Evolutionary conservation across 2,329 filamentous ascomycete genomes (phyloP).

Genomic region (Ilyonectria sp.): DNA sequence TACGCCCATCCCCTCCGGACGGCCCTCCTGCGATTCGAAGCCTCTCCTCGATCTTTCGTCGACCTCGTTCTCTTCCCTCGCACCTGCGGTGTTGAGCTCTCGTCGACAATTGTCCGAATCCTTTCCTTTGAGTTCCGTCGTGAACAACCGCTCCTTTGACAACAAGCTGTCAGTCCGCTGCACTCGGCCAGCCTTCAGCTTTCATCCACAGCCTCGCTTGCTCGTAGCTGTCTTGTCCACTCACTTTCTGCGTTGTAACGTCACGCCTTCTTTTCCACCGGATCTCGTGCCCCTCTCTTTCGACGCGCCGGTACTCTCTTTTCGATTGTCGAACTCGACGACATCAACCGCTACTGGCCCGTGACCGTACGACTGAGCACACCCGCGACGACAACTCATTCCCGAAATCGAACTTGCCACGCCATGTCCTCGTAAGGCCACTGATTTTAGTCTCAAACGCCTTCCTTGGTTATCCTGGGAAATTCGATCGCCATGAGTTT

Average conservation of each 20-base stretch:
- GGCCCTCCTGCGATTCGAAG: neutral
- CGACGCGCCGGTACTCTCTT: slow-evolving; percentile 17
- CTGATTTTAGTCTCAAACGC: slow-evolving; percentile 34
- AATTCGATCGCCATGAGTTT: slow-evolving; percentile 72
- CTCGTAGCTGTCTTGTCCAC: slow-evolving; percentile 37
- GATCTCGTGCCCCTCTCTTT: slow-evolving; percentile 21
- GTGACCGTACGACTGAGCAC: slow-evolving; percentile 13
- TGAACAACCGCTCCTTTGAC: slow-evolving; percentile 43
- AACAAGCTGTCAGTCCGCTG: slow-evolving; percentile 38
- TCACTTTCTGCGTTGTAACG: slow-evolving; percentile 27
- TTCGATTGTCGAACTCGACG: slow-evolving; percentile 27
- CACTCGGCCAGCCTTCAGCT: slow-evolving; percentile 44
- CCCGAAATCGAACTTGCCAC: slow-evolving; percentile 32
- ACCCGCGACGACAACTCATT: slow-evolving; percentile 36
- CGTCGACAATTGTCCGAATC: slow-evolving; percentile 18
- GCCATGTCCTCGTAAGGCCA: slow-evolving; percentile 46
- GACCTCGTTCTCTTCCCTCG: slow-evolving; percentile 35
- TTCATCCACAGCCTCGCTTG: slow-evolving; percentile 40
- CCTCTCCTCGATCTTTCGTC: slow-evolving; percentile 11
- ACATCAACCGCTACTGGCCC: slow-evolving; percentile 21
- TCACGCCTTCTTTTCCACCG: slow-evolving; percentile 29
- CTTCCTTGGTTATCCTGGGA: slow-evolving; percentile 27
- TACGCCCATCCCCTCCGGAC: neutral
- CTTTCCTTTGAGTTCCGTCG: slow-evolving; percentile 29
- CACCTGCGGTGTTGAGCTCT: slow-evolving; percentile 48